phyloP scores from a whole-genome alignment of 1,139 yeast species.

The Kazachstania sp. region DNA sequence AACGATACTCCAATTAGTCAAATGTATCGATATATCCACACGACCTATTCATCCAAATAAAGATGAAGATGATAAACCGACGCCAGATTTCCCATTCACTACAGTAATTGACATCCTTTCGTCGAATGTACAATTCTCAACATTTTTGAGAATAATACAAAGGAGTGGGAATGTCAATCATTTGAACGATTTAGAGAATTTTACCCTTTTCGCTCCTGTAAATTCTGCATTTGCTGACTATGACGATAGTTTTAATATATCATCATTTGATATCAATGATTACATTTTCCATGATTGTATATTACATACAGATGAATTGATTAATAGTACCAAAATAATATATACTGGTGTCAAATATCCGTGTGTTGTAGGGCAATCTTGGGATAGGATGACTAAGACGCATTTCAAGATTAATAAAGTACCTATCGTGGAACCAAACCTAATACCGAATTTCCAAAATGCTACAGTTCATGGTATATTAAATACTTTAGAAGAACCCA shows the following conservation, averaged over 20 bases:
- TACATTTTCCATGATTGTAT: conserved; percentile 21
- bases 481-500: conserved; percentile 26
- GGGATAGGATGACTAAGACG: conserved; percentile 7
- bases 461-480: conserved; percentile 73
- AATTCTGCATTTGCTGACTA: conserved; percentile 61
- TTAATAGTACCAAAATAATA: conserved; percentile 15
- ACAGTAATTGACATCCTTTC: conserved; percentile 75
- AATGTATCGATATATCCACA: background rate
- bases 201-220: conserved; percentile 77
- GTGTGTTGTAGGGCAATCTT: conserved; percentile 10
- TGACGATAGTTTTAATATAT: conserved; percentile 7
- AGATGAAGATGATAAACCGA: background rate
- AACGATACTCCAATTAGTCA: background rate
- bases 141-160: conserved; percentile 59
- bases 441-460: conserved; percentile 57
- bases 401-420: conserved; percentile 39
- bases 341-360: conserved; percentile 17
- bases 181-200: conserved; percentile 54
- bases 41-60: background rate
- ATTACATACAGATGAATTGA: conserved; percentile 12
- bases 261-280: conserved; percentile 20
- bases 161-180: conserved; percentile 57
- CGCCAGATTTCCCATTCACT: conserved; percentile 21
- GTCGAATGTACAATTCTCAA: conserved; percentile 62
- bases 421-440: conserved; percentile 53